Evolutionary conservation across 192 early-diverging fungal species (phyloP).

Genomic region (Lunasporangiospora selenospora): DNA sequence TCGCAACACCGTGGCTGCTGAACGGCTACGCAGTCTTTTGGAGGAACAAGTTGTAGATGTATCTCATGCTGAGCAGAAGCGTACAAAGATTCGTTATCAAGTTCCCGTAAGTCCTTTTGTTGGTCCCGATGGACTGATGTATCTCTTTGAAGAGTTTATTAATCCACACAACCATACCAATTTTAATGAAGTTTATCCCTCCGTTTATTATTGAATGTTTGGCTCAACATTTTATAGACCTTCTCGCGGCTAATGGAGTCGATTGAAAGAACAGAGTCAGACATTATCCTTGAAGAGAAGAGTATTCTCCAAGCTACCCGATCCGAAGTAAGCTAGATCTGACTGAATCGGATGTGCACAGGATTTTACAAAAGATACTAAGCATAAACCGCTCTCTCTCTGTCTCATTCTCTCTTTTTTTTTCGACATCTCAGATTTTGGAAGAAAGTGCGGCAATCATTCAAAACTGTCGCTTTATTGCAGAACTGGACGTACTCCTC

Average conservation of each 20-base stretch:
- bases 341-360: no score
- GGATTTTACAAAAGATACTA: no score
- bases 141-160: no score
- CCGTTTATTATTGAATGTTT: not conserved
- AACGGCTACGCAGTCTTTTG: conserved; percentile 11
- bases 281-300: conserved; percentile 41
- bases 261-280: conserved; percentile 29
- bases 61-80: conserved; percentile 26
- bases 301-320: conserved; percentile 25
- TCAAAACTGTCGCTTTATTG: conserved; percentile 65
- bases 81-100: conserved; percentile 34
- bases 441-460: conserved; percentile 62
- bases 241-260: conserved; percentile 28
- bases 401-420: not conserved
- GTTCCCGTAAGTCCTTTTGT: conserved; percentile 20
- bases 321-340: not conserved
- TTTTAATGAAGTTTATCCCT: no score
- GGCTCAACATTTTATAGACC: not conserved
- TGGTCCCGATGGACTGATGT: no score
- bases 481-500: conserved; percentile 71
- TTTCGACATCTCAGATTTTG: conserved; percentile 38
- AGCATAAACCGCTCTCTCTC: no score
- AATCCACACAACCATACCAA: no score
- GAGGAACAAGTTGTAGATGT: conserved; percentile 32
- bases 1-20: conserved; percentile 23